Evolutionary conservation across 768 basidiomycete genomes (phyloP).

Genomic region (Panaeolus papilionaceus): DNA sequence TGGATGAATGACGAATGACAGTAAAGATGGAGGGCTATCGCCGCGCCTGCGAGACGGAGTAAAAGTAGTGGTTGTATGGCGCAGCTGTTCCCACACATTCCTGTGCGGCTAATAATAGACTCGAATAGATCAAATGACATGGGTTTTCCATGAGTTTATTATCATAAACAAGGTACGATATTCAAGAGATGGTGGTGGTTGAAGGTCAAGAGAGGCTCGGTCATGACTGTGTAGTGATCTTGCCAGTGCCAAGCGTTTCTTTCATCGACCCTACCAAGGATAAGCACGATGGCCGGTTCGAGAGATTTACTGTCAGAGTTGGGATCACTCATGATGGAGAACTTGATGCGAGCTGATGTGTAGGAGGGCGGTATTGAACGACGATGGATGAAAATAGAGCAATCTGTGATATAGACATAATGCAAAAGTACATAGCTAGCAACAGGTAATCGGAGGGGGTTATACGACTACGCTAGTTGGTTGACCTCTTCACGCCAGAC

Average conservation of each 20-base stretch:
- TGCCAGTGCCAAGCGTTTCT: no score
- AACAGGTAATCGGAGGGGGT: no score
- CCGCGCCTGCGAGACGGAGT: constrained; percentile 13
- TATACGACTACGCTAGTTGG: neutral
- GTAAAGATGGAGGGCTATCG: neutral
- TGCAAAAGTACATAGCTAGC: no score
- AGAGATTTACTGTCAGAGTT: no score
- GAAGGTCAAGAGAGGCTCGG: neutral
- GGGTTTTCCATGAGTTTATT: neutral
- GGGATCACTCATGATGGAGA: no score
- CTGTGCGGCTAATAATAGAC: constrained; percentile 9
- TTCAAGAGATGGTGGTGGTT: neutral
- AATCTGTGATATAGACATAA: no score
- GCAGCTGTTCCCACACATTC: constrained; percentile 4
- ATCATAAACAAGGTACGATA: neutral
- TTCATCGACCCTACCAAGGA: no score
- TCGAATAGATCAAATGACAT: constrained; percentile 7
- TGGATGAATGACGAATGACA: neutral
- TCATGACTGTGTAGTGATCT: neutral
- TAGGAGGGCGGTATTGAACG: no score
- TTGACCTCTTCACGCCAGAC: constrained; percentile 33
- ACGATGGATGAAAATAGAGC: no score
- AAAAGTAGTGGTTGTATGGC: neutral
- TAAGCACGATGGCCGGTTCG: no score
- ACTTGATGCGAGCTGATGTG: no score